phyloP scores from a whole-genome alignment of 257 asterid genomes.

The Galeopsis tetrahit region DNA sequence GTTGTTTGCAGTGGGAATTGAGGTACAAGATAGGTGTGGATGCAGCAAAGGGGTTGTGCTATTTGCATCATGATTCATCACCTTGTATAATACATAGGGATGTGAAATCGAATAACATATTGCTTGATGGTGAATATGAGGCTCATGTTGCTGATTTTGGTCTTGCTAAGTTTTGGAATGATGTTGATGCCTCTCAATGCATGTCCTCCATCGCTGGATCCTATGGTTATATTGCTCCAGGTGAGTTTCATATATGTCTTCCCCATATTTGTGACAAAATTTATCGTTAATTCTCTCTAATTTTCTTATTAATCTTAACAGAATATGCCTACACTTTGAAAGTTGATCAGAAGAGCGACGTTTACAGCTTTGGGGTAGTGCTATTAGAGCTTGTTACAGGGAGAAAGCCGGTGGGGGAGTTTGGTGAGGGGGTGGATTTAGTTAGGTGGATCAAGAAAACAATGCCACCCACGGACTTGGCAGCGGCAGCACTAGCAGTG shows the following conservation, averaged over 20 bases:
- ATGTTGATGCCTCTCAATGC: constrained; percentile 65
- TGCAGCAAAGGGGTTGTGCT: constrained; percentile 81
- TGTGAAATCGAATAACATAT: constrained; percentile 77
- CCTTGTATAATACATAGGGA: constrained; percentile 85
- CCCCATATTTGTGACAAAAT: no score
- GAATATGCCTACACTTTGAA: constrained; percentile 89
- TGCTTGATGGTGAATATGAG: constrained; percentile 73
- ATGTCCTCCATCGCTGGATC: constrained; percentile 93
- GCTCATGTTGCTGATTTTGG: constrained; percentile 98
- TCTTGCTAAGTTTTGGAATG: constrained; percentile 74
- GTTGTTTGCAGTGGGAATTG: constrained; percentile 69
- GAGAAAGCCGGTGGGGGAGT: constrained; percentile 78
- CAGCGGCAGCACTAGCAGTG: constrained; percentile 55
- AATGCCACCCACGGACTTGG: constrained; percentile 47
- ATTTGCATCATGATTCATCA: constrained; percentile 84
- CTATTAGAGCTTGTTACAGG: constrained; percentile 79
- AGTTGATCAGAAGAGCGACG: constrained; percentile 84
- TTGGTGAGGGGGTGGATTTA: constrained; percentile 89
- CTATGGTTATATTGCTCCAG: constrained; percentile 92
- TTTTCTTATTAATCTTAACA: constrained; percentile 25
- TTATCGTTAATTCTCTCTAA: no score
- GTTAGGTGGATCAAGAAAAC: constrained; percentile 73
- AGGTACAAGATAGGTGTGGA: constrained; percentile 72
- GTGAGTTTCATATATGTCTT: constrained; percentile 36
- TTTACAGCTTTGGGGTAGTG: constrained; percentile 91